phyloP scores from a whole-genome alignment of 2,329 filamentous ascomycete species.

The Ascochyta koolunga region DNA sequence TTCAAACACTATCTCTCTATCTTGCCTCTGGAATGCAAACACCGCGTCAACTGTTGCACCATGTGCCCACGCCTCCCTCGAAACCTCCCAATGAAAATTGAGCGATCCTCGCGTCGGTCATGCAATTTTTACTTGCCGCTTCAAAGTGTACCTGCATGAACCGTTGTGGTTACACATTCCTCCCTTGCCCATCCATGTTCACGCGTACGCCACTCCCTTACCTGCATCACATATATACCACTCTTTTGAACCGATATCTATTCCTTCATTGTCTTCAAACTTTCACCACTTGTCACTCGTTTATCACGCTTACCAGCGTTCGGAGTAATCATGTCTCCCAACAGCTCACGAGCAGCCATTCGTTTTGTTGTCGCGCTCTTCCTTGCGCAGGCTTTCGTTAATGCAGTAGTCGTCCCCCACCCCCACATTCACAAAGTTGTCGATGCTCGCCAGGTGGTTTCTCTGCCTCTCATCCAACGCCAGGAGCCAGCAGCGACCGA shows the following conservation, averaged over 20 bases:
- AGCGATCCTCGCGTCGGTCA: slow-evolving; percentile 14
- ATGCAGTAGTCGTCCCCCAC: slow-evolving; percentile 14
- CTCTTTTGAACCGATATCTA: background rate
- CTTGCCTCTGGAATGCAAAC: slow-evolving; percentile 12
- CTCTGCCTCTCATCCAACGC: slow-evolving; percentile 3
- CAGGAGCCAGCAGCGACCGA: slow-evolving; percentile 5
- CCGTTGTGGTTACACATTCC: slow-evolving; percentile 16
- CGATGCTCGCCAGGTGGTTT: slow-evolving; percentile 10
- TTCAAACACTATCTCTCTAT: slow-evolving; percentile 8
- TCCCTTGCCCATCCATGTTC: slow-evolving; percentile 14
- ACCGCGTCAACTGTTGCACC: slow-evolving; percentile 15
- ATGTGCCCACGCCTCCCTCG: slow-evolving; percentile 7
- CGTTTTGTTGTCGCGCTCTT: slow-evolving; percentile 17
- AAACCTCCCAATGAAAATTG: slow-evolving; percentile 10
- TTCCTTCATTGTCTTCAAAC: slow-evolving; percentile 8
- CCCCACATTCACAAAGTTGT: slow-evolving; percentile 11
- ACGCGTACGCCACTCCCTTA: slow-evolving; percentile 15
- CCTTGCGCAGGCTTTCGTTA: slow-evolving; percentile 16
- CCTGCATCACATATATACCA: slow-evolving; percentile 17
- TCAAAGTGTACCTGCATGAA: slow-evolving; percentile 15
- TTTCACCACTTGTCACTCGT: slow-evolving; percentile 17
- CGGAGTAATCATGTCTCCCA: slow-evolving; percentile 17
- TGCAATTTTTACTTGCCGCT: slow-evolving; percentile 14
- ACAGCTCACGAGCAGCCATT: slow-evolving; percentile 17
- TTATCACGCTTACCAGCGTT: slow-evolving; percentile 16